Percentiles rank a stretch among this genome's conserved stretches.
Conservation (phyloP, 352 stramenopile species). For the Phytophthora parvispora region DNA sequence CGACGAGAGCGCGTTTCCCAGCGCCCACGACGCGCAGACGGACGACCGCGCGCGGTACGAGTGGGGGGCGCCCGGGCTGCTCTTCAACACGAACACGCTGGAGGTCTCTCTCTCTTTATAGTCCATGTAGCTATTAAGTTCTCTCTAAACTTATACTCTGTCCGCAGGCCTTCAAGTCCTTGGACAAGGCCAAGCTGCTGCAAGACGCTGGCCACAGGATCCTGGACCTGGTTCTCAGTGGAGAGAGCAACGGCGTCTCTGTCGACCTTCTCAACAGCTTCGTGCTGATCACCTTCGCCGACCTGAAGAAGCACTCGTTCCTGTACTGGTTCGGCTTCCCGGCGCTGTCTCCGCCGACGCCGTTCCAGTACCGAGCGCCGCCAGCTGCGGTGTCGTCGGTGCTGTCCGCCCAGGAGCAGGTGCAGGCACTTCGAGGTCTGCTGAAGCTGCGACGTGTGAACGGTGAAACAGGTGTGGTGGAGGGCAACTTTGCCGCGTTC, state of each 20-base stretch:
- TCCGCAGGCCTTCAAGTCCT: constrained; percentile 80
- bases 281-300: constrained; percentile 92
- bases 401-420: constrained; percentile 53
- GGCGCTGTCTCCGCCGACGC: constrained; percentile 57
- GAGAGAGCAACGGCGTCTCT: constrained; percentile 6
- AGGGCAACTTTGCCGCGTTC: constrained; percentile 63
- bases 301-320: constrained; percentile 95
- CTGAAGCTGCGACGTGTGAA: constrained; percentile 44
- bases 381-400: constrained; percentile 37
- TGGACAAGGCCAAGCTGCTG: constrained; percentile 87
- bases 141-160: constrained; percentile 1
- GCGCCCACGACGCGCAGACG: constrained; percentile 11
- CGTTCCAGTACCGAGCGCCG: constrained; percentile 46
- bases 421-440: constrained; percentile 45
- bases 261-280: constrained; percentile 86
- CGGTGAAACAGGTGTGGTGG: constrained; percentile 14
- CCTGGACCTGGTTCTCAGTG: constrained; percentile 41
- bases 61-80: constrained; percentile 72
- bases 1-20: constrained; percentile 76
- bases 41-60: constrained; percentile 79
- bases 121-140: neutral
- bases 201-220: constrained; percentile 48
- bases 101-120: no score
- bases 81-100: constrained; percentile 91
- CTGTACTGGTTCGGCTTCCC: constrained; percentile 96